Evolutionary conservation across 441 rosid species (phyloP).

Genomic region (Metrosideros polymorpha): DNA sequence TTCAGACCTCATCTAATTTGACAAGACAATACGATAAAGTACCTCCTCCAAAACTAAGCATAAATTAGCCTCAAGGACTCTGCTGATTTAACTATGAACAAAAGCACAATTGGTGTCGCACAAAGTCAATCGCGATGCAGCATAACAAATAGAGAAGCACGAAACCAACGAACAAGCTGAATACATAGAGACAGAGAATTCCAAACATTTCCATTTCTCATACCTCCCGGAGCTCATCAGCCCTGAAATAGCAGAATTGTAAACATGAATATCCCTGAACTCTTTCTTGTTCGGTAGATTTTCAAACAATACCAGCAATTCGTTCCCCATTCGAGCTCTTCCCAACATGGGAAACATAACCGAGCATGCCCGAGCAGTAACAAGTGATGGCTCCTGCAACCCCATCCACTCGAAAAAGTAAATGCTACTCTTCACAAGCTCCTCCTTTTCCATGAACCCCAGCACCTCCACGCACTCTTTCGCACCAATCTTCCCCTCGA

Average conservation of each 20-base stretch:
- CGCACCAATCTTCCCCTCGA: slow-evolving; percentile 24
- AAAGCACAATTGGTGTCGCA: background rate
- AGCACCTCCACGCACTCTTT: slow-evolving; percentile 48
- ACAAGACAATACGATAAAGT: background rate
- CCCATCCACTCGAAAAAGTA: slow-evolving; percentile 87
- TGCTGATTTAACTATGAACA: background rate
- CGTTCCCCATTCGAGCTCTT: slow-evolving; percentile 47
- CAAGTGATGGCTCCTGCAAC: slow-evolving; percentile 58
- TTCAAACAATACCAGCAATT: slow-evolving; percentile 39
- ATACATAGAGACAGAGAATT: background rate
- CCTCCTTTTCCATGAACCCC: slow-evolving; percentile 45
- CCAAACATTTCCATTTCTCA: background rate
- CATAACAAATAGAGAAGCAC: background rate
- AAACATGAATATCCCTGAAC: slow-evolving; percentile 60
- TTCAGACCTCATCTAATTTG: background rate
- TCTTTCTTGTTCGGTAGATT: slow-evolving; percentile 55
- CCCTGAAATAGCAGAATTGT: slow-evolving; percentile 68
- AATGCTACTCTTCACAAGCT: slow-evolving; percentile 37
- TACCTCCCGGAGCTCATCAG: slow-evolving; percentile 57
- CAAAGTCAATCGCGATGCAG: background rate
- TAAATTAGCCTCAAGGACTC: background rate
- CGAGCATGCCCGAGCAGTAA: slow-evolving; percentile 59
- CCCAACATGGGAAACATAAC: slow-evolving; percentile 66
- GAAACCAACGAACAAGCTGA: background rate
- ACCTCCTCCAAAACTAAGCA: background rate